Evolutionary conservation across 306 rosid genomes (phyloP), one percentile per base, ranked within the genome.

Genomic region (Inga laurina): DNA sequence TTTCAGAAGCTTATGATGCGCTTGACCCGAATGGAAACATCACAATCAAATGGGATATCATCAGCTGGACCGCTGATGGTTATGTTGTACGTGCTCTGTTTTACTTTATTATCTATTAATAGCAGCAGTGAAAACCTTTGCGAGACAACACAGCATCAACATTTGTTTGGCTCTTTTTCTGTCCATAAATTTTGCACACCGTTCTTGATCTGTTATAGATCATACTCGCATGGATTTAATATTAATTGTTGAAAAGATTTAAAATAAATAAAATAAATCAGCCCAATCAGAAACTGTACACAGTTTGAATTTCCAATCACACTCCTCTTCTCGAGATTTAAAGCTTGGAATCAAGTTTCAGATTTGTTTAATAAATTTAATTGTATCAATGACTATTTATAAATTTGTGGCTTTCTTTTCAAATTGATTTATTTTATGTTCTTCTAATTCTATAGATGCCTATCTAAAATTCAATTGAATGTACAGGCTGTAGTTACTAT

Each of bases 1-100:
- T 78, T 84, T 80, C 95, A 94, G 98, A 92, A 73, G 97, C 98
- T 16, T 94, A 86, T 83, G 98, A 94, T 90, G 79, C 97, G 56
- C 98, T 91, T 64, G 98, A 94, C 64, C 98, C 98, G 8, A 84
- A 74, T 81, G 98, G 94, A 77, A 93, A 91, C 61, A 87, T 93
- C 85, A 91, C 97, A 66, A 87, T 93, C 87, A 90, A 86, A 85
- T 93, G 97, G 97, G 97, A 93, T 81, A 71, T 93, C 37, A 86
- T 83, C n/a, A 87, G 84, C 80, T 93, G 97, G 97, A 86, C 92
- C 59, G 3, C 91, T 79, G 97, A 93, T 83, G 97, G 97, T 82
- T 93, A 93, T 70, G 90, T 90, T 79, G 97, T 93, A 87, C 88
- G 97, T 85, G 39, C 78, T 73, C 48, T 44, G 69, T 30, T 52